Base-by-base conservation (phyloP, 2,329 filamentous ascomycete species). In the Hypoxylon sp. region DNA sequence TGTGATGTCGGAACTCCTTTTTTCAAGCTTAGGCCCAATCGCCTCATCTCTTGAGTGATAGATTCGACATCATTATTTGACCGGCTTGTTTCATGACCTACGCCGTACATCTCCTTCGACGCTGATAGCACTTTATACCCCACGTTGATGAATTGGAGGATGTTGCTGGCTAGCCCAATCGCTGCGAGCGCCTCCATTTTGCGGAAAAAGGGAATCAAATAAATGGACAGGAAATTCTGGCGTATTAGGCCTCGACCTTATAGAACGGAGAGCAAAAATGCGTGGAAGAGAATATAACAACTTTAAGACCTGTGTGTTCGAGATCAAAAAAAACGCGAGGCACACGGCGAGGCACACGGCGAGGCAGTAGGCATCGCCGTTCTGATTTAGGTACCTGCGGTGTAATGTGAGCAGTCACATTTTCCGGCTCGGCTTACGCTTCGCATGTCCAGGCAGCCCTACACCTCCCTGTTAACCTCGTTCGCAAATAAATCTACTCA, bases 111-210 rank as follows among this genome's bases (percentile, higher is more conserved):
- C 16, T 68, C 62, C 36, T 61, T 66, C 18, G 59, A 45, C 22
- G 55, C 26, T 4, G 26, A 42, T 28, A 66, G 5, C n/a, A 65
- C 24, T 38, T 62, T 64, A 11, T 53, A 55, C 16, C 61, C 62
- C 8, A 60, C 9, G 1, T 60, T 54, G 18, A 68, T 40, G 30
- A 70, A 68, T 30, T 61, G 55, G 18, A 70, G 14, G 33, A 66
- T 38, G 38, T 68, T 70, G 18, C 58, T 61, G 2, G 51, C 62
- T 5, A 65, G n/a, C 1, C 65, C 61, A 26, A 67, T 56, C 18
- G 48, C 68, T 44, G 60, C 60, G 4, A 68, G 33, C 0, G 65
- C 57, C 26, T 68, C 59, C 68, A 68, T 68, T 33, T 16, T 44
- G 44, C 22, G 42, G 22, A 42, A n/a, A 18, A 16, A 38, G n/a